Conservation (phyloP, 192 early-diverging fungal species). For the Geranomyces variabilis region DNA sequence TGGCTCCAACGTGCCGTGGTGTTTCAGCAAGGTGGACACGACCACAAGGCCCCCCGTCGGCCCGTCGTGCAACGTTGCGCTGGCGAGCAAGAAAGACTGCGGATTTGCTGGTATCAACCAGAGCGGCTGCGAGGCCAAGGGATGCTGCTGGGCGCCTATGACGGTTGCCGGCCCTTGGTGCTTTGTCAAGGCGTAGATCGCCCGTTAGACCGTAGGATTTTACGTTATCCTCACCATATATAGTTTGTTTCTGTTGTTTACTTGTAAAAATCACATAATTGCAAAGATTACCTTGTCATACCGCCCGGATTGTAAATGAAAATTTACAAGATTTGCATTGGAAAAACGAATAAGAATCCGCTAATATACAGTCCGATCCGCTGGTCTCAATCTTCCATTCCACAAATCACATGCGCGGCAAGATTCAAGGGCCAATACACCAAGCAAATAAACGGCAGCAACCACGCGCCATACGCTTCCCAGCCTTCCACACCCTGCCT, state of each 20-base stretch:
- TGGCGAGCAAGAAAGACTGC: neutral
- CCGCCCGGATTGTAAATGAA: too few relatives aligned
- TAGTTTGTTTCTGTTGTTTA: too few relatives aligned
- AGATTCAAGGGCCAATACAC: slow-evolving; percentile 50
- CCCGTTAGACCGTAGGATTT: too few relatives aligned
- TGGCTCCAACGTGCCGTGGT: slow-evolving; percentile 9
- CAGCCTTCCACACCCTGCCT: slow-evolving; percentile 25
- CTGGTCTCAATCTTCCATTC: slow-evolving; percentile 29
- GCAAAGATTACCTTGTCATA: too few relatives aligned
- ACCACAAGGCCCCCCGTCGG: neutral
- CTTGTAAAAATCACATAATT: too few relatives aligned
- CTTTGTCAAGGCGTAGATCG: slow-evolving; percentile 4
- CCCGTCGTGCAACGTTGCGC: neutral
- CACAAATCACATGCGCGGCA: slow-evolving; percentile 45
- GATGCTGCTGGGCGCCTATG: slow-evolving; percentile 2
- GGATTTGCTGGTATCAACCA: slow-evolving; percentile 8
- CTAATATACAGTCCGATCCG: too few relatives aligned
- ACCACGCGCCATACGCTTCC: slow-evolving; percentile 46
- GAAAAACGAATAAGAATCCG: too few relatives aligned
- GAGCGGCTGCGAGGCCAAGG: slow-evolving; percentile 18
- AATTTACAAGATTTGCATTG: too few relatives aligned
- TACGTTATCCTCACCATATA: too few relatives aligned
- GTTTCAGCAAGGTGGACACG: slow-evolving; percentile 13
- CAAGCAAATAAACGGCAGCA: slow-evolving; percentile 38
- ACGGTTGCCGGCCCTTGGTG: neutral